Conservation (phyloP, 2,329 filamentous ascomycete species). For the Fusarium buxicola region DNA sequence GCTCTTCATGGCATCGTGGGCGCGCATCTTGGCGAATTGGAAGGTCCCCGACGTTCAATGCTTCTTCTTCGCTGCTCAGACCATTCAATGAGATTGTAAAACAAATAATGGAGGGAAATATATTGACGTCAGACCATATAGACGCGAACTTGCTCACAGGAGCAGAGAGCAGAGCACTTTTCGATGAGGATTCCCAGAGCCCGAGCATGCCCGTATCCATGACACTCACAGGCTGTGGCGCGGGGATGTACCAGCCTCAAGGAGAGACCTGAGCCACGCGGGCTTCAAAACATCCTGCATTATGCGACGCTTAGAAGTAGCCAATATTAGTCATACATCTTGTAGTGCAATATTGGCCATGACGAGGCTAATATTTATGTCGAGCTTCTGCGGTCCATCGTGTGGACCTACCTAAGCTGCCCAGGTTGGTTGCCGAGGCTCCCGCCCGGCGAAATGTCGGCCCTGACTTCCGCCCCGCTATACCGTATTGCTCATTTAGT, state of each 20-base stretch:
- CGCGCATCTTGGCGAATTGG: conserved; percentile 36
- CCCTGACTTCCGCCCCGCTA: conserved; percentile 39
- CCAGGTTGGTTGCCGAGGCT: not conserved
- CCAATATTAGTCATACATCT: too few species aligned
- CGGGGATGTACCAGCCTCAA: conserved; percentile 15
- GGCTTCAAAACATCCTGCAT: not conserved
- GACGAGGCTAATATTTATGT: too few species aligned
- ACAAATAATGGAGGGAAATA: conserved; percentile 7
- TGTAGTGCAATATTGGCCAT: too few species aligned
- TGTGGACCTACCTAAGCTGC: too few species aligned
- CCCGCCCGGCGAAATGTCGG: conserved; percentile 33
- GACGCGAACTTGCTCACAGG: conserved; percentile 24
- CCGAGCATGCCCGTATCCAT: conserved; percentile 37
- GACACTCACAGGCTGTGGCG: conserved; percentile 32
- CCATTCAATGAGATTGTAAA: conserved; percentile 7
- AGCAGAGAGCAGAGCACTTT: conserved; percentile 6
- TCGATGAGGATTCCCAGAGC: not conserved
- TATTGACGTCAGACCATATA: conserved; percentile 31
- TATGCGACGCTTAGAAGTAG: too few species aligned
- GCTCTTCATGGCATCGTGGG: conserved; percentile 66
- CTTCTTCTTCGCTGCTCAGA: not conserved
- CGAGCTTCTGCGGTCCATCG: not conserved
- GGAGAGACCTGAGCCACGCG: too few species aligned
- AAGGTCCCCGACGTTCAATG: not conserved
- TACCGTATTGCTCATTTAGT: conserved; percentile 41